These are phyloP conservation scores for Aspergillus sp. DNA, from an alignment of 2,329 filamentous ascomycete species.

Conservation along the genomic window DNA sequence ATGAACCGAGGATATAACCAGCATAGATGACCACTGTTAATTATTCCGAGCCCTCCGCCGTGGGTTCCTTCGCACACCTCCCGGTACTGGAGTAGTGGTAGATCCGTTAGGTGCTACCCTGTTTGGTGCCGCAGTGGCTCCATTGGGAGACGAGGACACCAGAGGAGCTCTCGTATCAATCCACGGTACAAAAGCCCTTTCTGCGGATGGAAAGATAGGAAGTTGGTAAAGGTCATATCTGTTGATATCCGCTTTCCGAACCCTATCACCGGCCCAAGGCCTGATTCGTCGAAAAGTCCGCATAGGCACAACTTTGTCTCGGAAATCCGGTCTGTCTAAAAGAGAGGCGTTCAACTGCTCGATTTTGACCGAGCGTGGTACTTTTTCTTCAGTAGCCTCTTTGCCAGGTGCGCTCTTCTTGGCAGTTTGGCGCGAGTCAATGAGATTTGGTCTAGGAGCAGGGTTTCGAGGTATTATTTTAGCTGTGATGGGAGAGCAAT, in stretches of 20 bases:
- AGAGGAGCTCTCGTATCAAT: background rate
- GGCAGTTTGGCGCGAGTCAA: background rate
- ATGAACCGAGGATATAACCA: too few species aligned
- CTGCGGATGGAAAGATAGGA: background rate
- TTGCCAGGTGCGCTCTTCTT: background rate
- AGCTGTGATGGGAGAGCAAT: background rate
- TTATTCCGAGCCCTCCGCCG: too few species aligned
- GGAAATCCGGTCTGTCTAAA: too few species aligned
- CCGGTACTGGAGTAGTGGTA: too few species aligned
- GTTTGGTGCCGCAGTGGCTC: too few species aligned
- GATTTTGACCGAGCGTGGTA: too few species aligned
- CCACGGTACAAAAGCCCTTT: background rate
- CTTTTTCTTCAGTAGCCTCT: background rate
- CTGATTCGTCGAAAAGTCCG: slow-evolving; percentile 1
- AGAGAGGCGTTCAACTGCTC: too few species aligned
- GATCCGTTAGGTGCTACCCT: too few species aligned
- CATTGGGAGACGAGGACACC: too few species aligned
- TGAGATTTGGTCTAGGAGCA: too few species aligned
- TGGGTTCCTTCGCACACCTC: too few species aligned
- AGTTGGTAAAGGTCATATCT: background rate
- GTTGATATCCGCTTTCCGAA: background rate
- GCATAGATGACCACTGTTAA: too few species aligned
- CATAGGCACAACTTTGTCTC: background rate
- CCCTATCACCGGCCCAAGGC: background rate
- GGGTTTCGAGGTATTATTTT: background rate